These are phyloP conservation scores for Penicillium sp. DNA, from an alignment of 2,329 filamentous ascomycete genomes.

Conservation along the genomic window DNA sequence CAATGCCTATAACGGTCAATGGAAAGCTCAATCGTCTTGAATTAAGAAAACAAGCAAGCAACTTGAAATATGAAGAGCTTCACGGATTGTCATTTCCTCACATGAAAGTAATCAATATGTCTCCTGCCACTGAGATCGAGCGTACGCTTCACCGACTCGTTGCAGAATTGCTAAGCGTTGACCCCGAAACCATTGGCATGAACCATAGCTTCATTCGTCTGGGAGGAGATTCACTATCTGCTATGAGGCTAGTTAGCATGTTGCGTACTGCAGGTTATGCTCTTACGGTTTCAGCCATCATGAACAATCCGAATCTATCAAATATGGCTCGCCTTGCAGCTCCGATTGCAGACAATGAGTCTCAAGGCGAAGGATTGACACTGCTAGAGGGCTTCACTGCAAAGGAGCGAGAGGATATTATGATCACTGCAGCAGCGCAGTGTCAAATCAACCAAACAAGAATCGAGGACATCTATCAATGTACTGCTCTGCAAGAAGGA, in stretches of 20 bases:
- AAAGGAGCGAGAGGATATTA: background rate
- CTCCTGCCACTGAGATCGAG: background rate
- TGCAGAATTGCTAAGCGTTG: constrained; percentile 16
- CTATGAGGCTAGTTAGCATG: constrained; percentile 39
- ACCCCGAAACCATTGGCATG: constrained; percentile 23
- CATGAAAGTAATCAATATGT: background rate
- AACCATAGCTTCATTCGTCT: constrained; percentile 32
- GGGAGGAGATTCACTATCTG: constrained; percentile 41
- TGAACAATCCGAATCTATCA: constrained; percentile 28
- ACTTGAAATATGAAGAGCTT: background rate
- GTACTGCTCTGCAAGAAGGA: constrained; percentile 42
- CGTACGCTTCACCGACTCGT: constrained; percentile 20
- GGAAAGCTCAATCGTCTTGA: background rate
- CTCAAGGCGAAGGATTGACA: background rate
- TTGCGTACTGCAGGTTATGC: constrained; percentile 26
- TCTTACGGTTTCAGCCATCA: constrained; percentile 49
- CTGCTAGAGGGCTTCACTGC: background rate
- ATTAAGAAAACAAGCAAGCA: background rate
- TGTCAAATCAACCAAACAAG: background rate
- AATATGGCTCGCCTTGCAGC: background rate
- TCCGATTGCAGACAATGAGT: background rate
- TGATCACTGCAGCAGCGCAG: background rate
- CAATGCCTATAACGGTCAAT: background rate
- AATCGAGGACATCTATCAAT: constrained; percentile 30
- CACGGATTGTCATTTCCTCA: background rate